Conservation (phyloP, 2,329 filamentous ascomycete species). For the Colletotrichum incanum region DNA sequence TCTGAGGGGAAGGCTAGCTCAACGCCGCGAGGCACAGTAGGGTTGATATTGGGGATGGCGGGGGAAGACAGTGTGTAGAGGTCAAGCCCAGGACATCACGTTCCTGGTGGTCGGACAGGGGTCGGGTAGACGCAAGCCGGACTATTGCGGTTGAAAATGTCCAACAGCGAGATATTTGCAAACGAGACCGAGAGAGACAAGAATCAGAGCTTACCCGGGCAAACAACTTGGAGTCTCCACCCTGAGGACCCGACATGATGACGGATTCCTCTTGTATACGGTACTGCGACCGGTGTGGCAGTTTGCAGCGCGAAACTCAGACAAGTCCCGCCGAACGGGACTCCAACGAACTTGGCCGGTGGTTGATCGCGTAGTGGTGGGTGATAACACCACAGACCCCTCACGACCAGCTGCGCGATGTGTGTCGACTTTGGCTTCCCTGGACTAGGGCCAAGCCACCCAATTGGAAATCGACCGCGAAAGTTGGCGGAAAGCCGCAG, state of each 20-base stretch:
- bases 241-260: slow-evolving; percentile 69
- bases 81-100: slow-evolving; percentile 1
- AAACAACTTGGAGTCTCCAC: slow-evolving; percentile 98
- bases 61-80: slow-evolving; percentile 4
- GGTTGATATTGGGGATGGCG: slow-evolving; percentile 7
- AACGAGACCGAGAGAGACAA: slow-evolving; percentile 20
- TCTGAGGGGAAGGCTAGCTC: slow-evolving; percentile 16
- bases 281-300: slow-evolving; percentile 16
- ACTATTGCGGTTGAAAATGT: background rate
- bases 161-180: slow-evolving; percentile 9
- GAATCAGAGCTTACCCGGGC: slow-evolving; percentile 80
- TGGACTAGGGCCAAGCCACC: slow-evolving; percentile 27
- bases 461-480: slow-evolving; percentile 36
- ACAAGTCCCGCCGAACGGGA: slow-evolving; percentile 19
- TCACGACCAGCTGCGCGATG: slow-evolving; percentile 40
- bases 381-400: slow-evolving; percentile 42
- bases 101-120: slow-evolving; percentile 22
- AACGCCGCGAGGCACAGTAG: slow-evolving; percentile 2
- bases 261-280: slow-evolving; percentile 19
- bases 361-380: slow-evolving; percentile 36
- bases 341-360: slow-evolving; percentile 29
- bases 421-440: slow-evolving; percentile 35
- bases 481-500: slow-evolving; percentile 43
- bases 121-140: slow-evolving; percentile 6
- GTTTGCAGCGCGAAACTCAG: slow-evolving; percentile 25